phyloP scores from a whole-genome alignment of 208 protist species.

The Acanthamoeba healyi region DNA sequence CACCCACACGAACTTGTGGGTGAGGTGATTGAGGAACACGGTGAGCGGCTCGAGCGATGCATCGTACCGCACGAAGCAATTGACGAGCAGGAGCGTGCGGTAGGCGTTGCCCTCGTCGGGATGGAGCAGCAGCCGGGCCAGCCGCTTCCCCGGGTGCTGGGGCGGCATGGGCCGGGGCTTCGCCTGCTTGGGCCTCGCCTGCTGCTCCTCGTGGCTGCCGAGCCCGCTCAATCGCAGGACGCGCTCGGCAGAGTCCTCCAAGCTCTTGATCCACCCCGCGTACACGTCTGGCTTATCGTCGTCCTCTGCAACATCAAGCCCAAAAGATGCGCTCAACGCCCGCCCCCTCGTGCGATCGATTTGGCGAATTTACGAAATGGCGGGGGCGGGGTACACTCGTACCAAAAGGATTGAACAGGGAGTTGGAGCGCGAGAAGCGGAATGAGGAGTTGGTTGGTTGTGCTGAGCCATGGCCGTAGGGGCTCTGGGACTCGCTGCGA shows the following conservation, averaged over 20 bases:
- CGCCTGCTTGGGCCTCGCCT: neutral
- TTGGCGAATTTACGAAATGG: too few species aligned
- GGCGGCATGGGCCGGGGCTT: neutral
- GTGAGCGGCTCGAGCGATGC: neutral
- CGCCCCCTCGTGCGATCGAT: too few species aligned
- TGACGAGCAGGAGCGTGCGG: neutral
- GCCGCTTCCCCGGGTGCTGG: neutral
- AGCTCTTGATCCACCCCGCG: neutral
- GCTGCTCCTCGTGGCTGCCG: neutral
- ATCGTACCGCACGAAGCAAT: conserved; percentile 1
- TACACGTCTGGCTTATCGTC: neutral
- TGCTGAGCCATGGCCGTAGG: neutral
- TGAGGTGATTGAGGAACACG: neutral
- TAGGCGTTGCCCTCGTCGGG: neutral
- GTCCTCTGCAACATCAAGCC: too few species aligned
- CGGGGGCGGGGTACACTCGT: too few species aligned
- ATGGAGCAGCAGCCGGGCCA: neutral
- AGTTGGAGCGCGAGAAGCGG: neutral
- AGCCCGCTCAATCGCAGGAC: neutral
- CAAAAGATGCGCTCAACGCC: too few species aligned
- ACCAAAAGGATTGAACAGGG: neutral
- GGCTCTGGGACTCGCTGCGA: neutral
- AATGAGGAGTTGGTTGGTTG: neutral
- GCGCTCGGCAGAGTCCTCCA: conserved; percentile 28
- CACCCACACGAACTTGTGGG: conserved; percentile 25